Evolutionary conservation across 371 early-diverging fungal species (phyloP), one percentile per base, ranked within the genome.

Genomic region (Nematocida sp.): DNA sequence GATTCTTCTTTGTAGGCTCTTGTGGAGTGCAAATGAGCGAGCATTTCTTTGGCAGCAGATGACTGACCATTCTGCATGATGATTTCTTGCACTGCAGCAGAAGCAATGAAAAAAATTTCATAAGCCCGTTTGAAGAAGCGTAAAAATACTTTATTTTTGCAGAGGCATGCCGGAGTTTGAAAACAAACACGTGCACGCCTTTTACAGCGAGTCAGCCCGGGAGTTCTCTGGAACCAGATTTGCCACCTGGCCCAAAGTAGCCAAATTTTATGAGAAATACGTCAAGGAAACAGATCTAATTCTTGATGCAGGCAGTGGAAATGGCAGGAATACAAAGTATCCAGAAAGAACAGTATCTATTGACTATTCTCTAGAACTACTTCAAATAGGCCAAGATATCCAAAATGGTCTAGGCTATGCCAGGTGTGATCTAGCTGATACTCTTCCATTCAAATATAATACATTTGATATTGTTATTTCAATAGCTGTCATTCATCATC

Each of bases 401-500:
- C 23, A 31, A 5, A 45, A 9, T 21, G 58, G 46, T 52, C 7
- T 38, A 41, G 37, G 17, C 25, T 77, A 65, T 41, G 41, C 66
- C 27, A 15, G 80, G 29, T n/a, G 51, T 29, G 80, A 79, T 37
- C 61, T 77, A 53, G 52, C 53, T 38, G 55, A 77, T 4, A 19
- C 17, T 25, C 34, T 79, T 11, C 76, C 79, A 9, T 65, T 81
- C 58, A 43, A 2, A 21, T 40, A 49, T 29, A 37, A 41, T 25
- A 43, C 51, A 19, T 83, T 79, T 77, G 80, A 83, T 55, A 29
- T 80, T 13, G 57, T 80, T 45, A 38, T 83, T 3, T 80, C 80
- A 37, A 75, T 81, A 32, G 81, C 80, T 45, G 83, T 83, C 3
- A 75, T 83, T 21, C 83, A 83, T 54, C 83, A 83, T 62, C 57